phyloP scores from a whole-genome alignment of 2,329 filamentous ascomycete genomes.

The Penicillium polonicum region DNA sequence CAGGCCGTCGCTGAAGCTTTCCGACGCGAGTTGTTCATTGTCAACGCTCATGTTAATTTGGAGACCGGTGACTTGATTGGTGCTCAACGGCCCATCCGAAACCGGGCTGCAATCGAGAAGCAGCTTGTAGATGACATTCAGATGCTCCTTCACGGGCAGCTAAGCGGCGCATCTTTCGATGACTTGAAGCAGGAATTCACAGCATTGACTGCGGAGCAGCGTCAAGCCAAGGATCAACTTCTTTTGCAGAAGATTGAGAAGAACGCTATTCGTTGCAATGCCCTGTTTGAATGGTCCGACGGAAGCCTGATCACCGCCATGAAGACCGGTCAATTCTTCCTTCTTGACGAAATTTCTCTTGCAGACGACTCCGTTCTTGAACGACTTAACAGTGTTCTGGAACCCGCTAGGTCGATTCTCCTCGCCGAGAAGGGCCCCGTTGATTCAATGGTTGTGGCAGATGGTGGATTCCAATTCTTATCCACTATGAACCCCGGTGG shows the following conservation, averaged over 20 bases:
- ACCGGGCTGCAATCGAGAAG: conserved; percentile 71
- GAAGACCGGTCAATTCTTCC: conserved; percentile 83
- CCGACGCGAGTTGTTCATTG: conserved; percentile 73
- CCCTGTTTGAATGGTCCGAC: conserved; percentile 94
- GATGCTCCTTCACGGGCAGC: conserved; percentile 40
- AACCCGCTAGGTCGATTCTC: conserved; percentile 79
- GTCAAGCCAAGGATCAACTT: conserved; percentile 50
- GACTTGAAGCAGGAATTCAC: conserved; percentile 62
- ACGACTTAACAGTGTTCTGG: conserved; percentile 91
- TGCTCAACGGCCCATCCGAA: conserved; percentile 86
- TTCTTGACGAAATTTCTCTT: conserved; percentile 95
- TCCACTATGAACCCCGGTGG: conserved; percentile 99
- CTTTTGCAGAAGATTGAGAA: conserved; percentile 46
- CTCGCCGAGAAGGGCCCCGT: conserved; percentile 90
- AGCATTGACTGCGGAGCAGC: conserved; percentile 46
- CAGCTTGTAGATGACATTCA: conserved; percentile 63
- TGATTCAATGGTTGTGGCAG: conserved; percentile 74
- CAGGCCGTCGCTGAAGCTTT: conserved; percentile 85
- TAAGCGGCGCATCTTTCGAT: conserved; percentile 46
- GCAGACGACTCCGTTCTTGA: conserved; percentile 97
- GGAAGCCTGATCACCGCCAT: conserved; percentile 92
- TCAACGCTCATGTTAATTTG: conserved; percentile 97
- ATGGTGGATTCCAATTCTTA: conserved; percentile 86
- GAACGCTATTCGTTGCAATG: conserved; percentile 66
- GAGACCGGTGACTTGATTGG: conserved; percentile 97